Percentiles rank a stretch among this genome's conserved stretches.
Evolutionary conservation across 257 asterid genomes (phyloP).

Genomic region (Petunia axillaris): DNA sequence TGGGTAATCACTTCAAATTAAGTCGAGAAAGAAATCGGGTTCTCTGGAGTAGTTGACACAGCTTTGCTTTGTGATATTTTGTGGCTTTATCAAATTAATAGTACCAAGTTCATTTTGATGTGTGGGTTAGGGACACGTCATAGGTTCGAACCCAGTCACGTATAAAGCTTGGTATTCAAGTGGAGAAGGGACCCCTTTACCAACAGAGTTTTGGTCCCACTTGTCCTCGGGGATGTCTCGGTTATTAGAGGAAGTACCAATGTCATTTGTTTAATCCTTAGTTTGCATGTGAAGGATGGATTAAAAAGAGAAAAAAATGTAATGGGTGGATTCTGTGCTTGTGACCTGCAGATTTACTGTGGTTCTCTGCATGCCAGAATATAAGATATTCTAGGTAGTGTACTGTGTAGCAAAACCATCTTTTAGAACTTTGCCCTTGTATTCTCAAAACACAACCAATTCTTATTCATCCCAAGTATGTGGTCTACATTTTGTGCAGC

Average conservation of each 20-base stretch:
- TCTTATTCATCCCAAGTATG: neutral
- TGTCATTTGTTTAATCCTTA: neutral
- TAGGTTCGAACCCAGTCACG: too few relatives aligned
- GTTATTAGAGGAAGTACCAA: neutral
- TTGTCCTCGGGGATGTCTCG: too few relatives aligned
- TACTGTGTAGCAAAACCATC: too few relatives aligned
- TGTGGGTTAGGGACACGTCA: too few relatives aligned
- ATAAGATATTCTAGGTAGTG: too few relatives aligned
- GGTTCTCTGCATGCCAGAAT: neutral
- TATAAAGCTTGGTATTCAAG: too few relatives aligned
- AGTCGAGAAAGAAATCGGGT: neutral
- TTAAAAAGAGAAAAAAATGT: neutral
- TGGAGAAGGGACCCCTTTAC: too few relatives aligned
- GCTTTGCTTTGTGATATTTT: neutral
- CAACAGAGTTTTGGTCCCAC: too few relatives aligned
- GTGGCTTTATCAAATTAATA: neutral
- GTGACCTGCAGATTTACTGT: neutral
- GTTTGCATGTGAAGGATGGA: neutral
- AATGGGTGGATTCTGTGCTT: neutral
- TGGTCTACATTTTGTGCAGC: conserved; percentile 45
- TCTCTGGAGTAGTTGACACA: neutral
- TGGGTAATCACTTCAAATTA: neutral
- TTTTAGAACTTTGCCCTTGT: neutral
- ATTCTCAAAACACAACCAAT: neutral
- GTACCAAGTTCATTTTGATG: neutral